These are phyloP conservation scores for Beauveria caledonica DNA, from an alignment of 2,329 filamentous ascomycete genomes.

Conservation along the genomic window DNA sequence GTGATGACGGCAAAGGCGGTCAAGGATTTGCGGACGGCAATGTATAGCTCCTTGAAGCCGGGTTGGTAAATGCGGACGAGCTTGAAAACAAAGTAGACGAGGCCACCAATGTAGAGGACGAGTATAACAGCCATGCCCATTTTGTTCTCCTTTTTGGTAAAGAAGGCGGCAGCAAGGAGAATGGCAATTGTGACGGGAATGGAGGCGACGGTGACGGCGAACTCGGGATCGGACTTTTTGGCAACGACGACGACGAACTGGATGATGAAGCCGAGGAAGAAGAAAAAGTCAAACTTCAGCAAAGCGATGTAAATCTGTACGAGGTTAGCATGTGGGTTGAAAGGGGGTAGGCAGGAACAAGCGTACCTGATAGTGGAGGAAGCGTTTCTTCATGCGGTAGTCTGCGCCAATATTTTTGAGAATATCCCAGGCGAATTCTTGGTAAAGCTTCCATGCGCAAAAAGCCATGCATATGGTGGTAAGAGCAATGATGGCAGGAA, in stretches of 20 bases:
- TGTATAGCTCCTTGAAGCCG: constrained; percentile 52
- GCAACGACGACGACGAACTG: constrained; percentile 93
- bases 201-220: constrained; percentile 78
- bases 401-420: constrained; percentile 99
- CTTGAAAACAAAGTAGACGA: constrained; percentile 98
- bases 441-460: constrained; percentile 89
- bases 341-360: neutral
- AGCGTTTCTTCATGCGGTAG: constrained; percentile 91
- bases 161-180: constrained; percentile 74
- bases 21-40: constrained; percentile 72
- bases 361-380: constrained; percentile 85
- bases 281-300: constrained; percentile 99
- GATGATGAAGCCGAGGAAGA: constrained; percentile 97
- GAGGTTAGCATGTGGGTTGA: constrained; percentile 15
- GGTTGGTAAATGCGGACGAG: constrained; percentile 87
- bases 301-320: constrained; percentile 89
- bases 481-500: constrained; percentile 74
- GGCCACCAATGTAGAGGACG: constrained; percentile 75
- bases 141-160: constrained; percentile 75
- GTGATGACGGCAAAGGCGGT: constrained; percentile 94
- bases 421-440: constrained; percentile 98
- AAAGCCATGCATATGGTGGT: constrained; percentile 65
- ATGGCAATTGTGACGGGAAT: constrained; percentile 88
- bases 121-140: constrained; percentile 71
- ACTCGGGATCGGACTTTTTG: constrained; percentile 60